These are phyloP conservation scores for Fagopyrum esculentum DNA, from an alignment of 148 eudicot species.

Conservation along the genomic window DNA sequence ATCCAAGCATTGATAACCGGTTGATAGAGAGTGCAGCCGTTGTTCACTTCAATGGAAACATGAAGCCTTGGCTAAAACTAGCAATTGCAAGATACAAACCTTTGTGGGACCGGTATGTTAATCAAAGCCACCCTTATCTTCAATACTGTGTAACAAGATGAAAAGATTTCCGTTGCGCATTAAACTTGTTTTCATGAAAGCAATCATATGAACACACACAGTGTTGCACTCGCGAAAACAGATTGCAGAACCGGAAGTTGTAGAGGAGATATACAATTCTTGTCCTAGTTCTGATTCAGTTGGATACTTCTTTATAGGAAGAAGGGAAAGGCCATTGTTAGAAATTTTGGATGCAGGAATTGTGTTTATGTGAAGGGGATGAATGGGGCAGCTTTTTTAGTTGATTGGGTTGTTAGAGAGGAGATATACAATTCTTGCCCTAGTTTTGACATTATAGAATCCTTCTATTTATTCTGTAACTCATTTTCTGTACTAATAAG, in stretches of 20 bases:
- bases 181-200: not conserved
- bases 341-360: conserved; percentile 5
- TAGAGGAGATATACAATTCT: not conserved
- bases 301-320: not conserved
- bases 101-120: conserved; percentile 20
- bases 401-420: not conserved
- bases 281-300: not conserved
- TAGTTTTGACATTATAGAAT: not conserved
- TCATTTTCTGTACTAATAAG: conserved; percentile 3
- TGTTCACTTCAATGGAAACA: conserved; percentile 19
- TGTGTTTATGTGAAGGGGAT: conserved; percentile 3
- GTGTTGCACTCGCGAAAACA: not conserved
- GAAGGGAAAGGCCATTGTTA: not conserved
- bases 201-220: conserved; percentile 10
- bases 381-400: not conserved
- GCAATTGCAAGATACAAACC: conserved; percentile 15
- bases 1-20: conserved; percentile 17
- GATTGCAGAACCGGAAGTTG: not conserved
- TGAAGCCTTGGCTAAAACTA: conserved; percentile 21
- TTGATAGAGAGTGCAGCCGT: conserved; percentile 18
- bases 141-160: conserved; percentile 12
- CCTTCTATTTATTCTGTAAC: conserved; percentile 6
- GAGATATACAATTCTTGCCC: not conserved
- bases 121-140: conserved; percentile 12
- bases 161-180: not conserved